Base-by-base conservation (phyloP, 495 filamentous ascomycete species). In the Extremus antarcticus region DNA sequence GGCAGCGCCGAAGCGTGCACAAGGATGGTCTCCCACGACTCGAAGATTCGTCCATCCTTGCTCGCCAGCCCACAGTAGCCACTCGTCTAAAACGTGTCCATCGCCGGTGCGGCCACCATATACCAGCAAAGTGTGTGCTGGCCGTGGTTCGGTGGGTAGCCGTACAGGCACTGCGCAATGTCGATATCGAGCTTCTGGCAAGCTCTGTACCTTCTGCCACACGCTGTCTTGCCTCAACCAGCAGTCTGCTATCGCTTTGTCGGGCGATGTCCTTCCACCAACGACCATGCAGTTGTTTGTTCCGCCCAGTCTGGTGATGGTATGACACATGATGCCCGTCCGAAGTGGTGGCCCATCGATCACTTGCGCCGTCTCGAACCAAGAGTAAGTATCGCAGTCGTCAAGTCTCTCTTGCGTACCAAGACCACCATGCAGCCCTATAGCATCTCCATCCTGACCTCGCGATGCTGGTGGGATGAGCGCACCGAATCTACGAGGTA, bases 201-300 rank as follows among this genome's bases (percentile, higher is more conserved):
- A 73, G 53, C 78, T 75, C 25, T 84, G 71, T 9, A 77, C 76
- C 48, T 71, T 74, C 55, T 71, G 72, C 88, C 87, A 95, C 11
- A 57, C 51, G 23, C 71, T 73, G 46, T 73, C 74, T 51, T 76
- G 66, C 38, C 80, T 73, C 1, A 87, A 51, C 87, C 88, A 95
- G 62, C 86, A 89, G 67, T 90, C 85, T 17, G 69, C 65, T 8
- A 86, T 60, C 3, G 78, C 79, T 20, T 72, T 74, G 16, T 82
- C 74, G 1, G 90, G 90, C 7, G 87, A 90, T 13, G 77, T 75
- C 47, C 90, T 74, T 15, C 90, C 90, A 17, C 90, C 89, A n/a
- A 83, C 79, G 17, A 95, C 68, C 9, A 95, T 65, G 53, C 73
- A 77, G 35, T 74, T 72, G 2, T 64, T 57, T 3, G 65, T 47